Conservation (phyloP, 306 rosid species). For the Canavalia gladiata region DNA sequence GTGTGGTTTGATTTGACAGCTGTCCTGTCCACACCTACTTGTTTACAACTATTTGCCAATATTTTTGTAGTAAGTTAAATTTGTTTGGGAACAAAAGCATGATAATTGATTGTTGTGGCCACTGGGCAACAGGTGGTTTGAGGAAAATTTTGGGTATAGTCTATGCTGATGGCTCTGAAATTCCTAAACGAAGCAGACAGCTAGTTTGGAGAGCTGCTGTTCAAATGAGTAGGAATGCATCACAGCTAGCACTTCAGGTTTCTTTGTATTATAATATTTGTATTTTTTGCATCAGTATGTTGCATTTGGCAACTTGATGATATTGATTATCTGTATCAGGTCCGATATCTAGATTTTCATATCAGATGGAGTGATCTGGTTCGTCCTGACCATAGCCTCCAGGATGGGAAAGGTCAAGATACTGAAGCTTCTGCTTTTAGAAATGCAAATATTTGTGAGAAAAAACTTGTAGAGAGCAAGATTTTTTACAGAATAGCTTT, state of each 20-base stretch:
- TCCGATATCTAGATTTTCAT: conserved; percentile 80
- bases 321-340: conserved; percentile 69
- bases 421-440: conserved; percentile 83
- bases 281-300: conserved; percentile 5
- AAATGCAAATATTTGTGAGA: conserved; percentile 76
- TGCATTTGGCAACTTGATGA: conserved; percentile 40
- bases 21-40: neutral
- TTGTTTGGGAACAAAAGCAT: conserved; percentile 29
- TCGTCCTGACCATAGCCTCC: conserved; percentile 80
- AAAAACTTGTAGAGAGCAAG: conserved; percentile 60
- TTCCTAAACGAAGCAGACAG: conserved; percentile 86
- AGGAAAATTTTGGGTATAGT: conserved; percentile 70
- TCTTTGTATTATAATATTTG: conserved; percentile 8
- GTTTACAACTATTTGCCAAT: neutral
- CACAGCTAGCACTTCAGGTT: conserved; percentile 94
- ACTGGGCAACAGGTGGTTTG: conserved; percentile 67
- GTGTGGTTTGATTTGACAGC: neutral
- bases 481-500: conserved; percentile 72
- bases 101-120: conserved; percentile 36
- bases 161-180: conserved; percentile 80
- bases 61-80: conserved; percentile 23
- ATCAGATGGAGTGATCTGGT: conserved; percentile 90
- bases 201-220: conserved; percentile 91
- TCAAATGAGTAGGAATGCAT: conserved; percentile 76
- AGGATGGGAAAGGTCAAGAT: conserved; percentile 81